Percentiles rank a stretch among this genome's conserved stretches.
Conservation (phyloP, 306 rosid species). For the Malus orientalis region DNA sequence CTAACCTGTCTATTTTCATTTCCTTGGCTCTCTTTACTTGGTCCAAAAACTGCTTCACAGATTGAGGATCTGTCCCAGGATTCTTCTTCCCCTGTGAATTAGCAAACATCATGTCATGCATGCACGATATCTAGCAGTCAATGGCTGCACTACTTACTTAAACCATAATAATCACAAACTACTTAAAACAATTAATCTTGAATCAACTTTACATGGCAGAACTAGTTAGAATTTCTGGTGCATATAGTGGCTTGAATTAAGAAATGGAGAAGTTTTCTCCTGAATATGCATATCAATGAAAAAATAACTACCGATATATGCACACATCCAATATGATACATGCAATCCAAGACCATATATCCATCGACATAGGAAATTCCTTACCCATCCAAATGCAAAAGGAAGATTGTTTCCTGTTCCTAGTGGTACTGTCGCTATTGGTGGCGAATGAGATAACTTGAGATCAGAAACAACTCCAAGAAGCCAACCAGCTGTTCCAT, state of each 20-base stretch:
- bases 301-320: background rate
- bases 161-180: background rate
- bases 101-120: slow-evolving; percentile 10
- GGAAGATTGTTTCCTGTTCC: slow-evolving; percentile 99
- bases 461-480: slow-evolving; percentile 98
- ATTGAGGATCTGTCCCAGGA: slow-evolving; percentile 66
- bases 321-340: background rate
- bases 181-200: background rate
- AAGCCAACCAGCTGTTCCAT: slow-evolving; percentile 99
- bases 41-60: slow-evolving; percentile 61
- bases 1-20: slow-evolving; percentile 87
- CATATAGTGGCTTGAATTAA: background rate
- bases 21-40: slow-evolving; percentile 73
- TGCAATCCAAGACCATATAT: background rate
- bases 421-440: slow-evolving; percentile 86
- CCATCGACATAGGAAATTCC: slow-evolving; percentile 10
- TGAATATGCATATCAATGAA: background rate
- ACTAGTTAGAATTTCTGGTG: no score
- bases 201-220: background rate
- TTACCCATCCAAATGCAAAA: slow-evolving; percentile 97
- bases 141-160: background rate
- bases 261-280: background rate
- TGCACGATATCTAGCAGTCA: background rate
- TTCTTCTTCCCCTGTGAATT: slow-evolving; percentile 82
- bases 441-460: slow-evolving; percentile 68